Evolutionary conservation across 1,284 basidiomycete species (phyloP).

Genomic region (Ganoderma meredithae): DNA sequence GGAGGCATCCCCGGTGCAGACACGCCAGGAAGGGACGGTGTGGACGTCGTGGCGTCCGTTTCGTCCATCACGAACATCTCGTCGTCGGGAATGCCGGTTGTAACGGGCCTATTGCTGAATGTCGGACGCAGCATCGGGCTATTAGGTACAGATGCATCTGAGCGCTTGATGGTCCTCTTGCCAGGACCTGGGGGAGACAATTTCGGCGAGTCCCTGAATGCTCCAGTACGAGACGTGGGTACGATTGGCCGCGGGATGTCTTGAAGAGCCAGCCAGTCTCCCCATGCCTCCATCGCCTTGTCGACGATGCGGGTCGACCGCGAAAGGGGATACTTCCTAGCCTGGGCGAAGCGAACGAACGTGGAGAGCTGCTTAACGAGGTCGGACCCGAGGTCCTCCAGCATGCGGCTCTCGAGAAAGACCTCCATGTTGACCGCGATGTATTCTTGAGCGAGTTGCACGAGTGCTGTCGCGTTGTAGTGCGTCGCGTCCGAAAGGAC

Average conservation of each 20-base stretch:
- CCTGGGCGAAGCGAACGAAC: slow-evolving; percentile 71
- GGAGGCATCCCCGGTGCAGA: slow-evolving; percentile 14
- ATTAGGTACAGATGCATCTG: slow-evolving; percentile 35
- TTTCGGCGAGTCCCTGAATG: slow-evolving; percentile 53
- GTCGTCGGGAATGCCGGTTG: slow-evolving; percentile 44
- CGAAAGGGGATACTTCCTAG: slow-evolving; percentile 70
- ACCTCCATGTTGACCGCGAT: slow-evolving; percentile 88
- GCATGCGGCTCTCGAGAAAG: slow-evolving; percentile 81
- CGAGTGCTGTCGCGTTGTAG: slow-evolving; percentile 78
- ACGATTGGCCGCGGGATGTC: slow-evolving; percentile 81
- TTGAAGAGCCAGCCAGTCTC: slow-evolving; percentile 81
- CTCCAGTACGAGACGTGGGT: slow-evolving; percentile 43
- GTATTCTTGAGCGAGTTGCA: slow-evolving; percentile 82
- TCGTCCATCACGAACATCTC: slow-evolving; percentile 77
- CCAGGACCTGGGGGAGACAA: slow-evolving; percentile 52
- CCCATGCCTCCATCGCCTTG: slow-evolving; percentile 69
- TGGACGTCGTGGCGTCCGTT: slow-evolving; percentile 41
- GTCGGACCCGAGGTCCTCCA: slow-evolving; percentile 77
- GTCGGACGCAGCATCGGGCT: slow-evolving; percentile 46
- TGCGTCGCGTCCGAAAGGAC: slow-evolving; percentile 86
- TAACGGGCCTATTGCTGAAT: slow-evolving; percentile 30
- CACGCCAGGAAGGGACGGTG: slow-evolving; percentile 8
- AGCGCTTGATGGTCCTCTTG: slow-evolving; percentile 37
- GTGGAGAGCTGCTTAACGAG: slow-evolving; percentile 75
- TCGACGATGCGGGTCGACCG: slow-evolving; percentile 66